These are phyloP conservation scores for Trifolium subterraneum DNA, from an alignment of 306 rosid genomes.

Conservation along the genomic window DNA sequence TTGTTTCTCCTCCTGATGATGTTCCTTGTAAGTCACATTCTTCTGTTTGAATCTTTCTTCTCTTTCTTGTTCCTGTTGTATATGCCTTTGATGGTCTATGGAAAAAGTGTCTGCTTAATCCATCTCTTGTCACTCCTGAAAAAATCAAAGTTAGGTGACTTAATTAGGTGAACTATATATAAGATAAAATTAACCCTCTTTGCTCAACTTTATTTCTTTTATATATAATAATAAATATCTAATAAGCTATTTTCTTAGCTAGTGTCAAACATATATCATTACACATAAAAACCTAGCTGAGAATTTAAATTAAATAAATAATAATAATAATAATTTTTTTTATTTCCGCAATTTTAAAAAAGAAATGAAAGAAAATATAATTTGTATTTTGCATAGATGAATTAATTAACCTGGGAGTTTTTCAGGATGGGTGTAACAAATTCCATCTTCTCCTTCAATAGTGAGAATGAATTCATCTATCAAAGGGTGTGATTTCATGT, in stretches of 20 bases:
- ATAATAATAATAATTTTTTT: too few species aligned
- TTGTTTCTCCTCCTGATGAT: conserved; percentile 71
- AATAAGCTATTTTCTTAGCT: neutral
- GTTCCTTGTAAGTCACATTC: conserved; percentile 58
- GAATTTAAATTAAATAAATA: too few species aligned
- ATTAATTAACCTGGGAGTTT: conserved; percentile 81
- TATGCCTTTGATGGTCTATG: conserved; percentile 98
- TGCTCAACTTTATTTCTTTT: neutral
- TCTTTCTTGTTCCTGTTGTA: conserved; percentile 97
- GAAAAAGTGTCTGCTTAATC: conserved; percentile 91
- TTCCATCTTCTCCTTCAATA: conserved; percentile 98
- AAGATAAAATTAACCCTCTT: neutral
- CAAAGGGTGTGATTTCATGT: conserved; percentile 91
- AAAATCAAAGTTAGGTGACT: conserved; percentile 61
- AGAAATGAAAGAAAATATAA: neutral
- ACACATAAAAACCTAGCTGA: neutral
- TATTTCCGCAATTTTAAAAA: too few species aligned
- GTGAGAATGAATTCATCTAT: conserved; percentile 98
- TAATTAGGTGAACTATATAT: conserved; percentile 60
- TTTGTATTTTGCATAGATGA: neutral
- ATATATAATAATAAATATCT: neutral
- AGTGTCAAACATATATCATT: neutral
- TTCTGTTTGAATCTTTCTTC: conserved; percentile 90
- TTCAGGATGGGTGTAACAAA: conserved; percentile 99
- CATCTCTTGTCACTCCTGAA: conserved; percentile 90